phyloP scores from a whole-genome alignment of 345 rosid species.

The Citrus medica region DNA sequence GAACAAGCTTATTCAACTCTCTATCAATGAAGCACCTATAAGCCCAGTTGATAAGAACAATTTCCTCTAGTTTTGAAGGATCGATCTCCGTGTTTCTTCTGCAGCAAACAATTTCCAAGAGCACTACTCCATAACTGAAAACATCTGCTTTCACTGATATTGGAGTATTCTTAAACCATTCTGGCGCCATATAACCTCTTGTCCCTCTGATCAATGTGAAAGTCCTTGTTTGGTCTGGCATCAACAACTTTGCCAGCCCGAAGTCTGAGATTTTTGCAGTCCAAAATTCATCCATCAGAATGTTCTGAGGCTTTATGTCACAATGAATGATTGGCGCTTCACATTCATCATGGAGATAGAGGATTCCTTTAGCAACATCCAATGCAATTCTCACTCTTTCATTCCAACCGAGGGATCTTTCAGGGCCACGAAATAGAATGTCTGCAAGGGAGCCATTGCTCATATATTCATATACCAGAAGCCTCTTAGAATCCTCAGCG shows the following conservation, averaged over 20 bases:
- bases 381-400: conserved; percentile 8
- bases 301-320: conserved; percentile 13
- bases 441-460: too few relatives aligned
- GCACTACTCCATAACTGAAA: conserved; percentile 23
- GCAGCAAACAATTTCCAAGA: conserved; percentile 22
- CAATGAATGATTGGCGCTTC: conserved; percentile 8
- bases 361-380: conserved; percentile 5
- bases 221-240: conserved; percentile 9
- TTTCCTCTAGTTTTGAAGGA: conserved; percentile 1
- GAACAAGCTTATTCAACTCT: conserved; percentile 5
- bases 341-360: conserved; percentile 8
- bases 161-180: conserved; percentile 16
- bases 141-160: conserved; percentile 22
- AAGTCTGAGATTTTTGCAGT: conserved; percentile 6
- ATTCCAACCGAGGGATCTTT: not conserved
- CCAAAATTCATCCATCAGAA: conserved; percentile 7
- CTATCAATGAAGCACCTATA: not conserved
- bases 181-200: conserved; percentile 11
- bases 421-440: too few relatives aligned
- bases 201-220: not conserved
- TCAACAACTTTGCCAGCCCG: conserved; percentile 1
- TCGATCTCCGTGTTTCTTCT: conserved; percentile 13
- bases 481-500: too few relatives aligned
- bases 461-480: too few relatives aligned
- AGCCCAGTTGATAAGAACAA: not conserved